Evolutionary conservation across 768 basidiomycete species (phyloP).

Genomic region (Mycena belliarum): DNA sequence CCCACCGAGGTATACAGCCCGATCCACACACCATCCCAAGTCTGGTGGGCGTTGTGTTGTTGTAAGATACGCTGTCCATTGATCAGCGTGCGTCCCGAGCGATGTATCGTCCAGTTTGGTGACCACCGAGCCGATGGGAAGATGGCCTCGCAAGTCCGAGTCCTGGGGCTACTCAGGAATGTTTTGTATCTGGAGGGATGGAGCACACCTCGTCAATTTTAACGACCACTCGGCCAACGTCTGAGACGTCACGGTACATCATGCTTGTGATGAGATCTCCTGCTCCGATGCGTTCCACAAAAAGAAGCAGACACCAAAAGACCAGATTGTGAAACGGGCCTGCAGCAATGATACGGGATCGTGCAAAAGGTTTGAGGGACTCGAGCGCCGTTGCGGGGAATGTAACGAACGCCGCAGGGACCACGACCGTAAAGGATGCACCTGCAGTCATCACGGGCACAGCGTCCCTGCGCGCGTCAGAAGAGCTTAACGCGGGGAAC

Average conservation of each 20-base stretch:
- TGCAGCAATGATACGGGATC: conserved; percentile 65
- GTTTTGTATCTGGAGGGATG: neutral
- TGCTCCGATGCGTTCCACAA: conserved; percentile 35
- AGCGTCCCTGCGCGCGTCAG: conserved; percentile 48
- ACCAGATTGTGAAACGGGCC: conserved; percentile 81
- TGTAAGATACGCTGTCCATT: conserved; percentile 52
- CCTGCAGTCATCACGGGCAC: conserved; percentile 65
- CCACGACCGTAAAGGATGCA: conserved; percentile 55
- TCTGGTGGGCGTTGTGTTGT: neutral
- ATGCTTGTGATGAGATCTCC: conserved; percentile 33
- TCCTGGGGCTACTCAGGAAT: conserved; percentile 39
- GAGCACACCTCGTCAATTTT: conserved; percentile 49
- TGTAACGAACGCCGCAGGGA: conserved; percentile 77
- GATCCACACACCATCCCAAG: conserved; percentile 65
- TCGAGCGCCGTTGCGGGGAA: conserved; percentile 49
- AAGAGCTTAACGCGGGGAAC: neutral
- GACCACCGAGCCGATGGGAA: conserved; percentile 60
- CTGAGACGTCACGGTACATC: conserved; percentile 56
- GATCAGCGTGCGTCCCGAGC: conserved; percentile 38
- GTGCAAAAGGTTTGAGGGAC: conserved; percentile 40
- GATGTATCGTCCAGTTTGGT: conserved; percentile 64
- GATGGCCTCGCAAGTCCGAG: conserved; percentile 60
- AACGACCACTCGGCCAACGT: conserved; percentile 56
- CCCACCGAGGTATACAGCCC: conserved; percentile 32
- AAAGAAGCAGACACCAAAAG: conserved; percentile 50